Evolutionary conservation across 352 stramenopile species (phyloP).

Genomic region (Phytophthora podocarpi): DNA sequence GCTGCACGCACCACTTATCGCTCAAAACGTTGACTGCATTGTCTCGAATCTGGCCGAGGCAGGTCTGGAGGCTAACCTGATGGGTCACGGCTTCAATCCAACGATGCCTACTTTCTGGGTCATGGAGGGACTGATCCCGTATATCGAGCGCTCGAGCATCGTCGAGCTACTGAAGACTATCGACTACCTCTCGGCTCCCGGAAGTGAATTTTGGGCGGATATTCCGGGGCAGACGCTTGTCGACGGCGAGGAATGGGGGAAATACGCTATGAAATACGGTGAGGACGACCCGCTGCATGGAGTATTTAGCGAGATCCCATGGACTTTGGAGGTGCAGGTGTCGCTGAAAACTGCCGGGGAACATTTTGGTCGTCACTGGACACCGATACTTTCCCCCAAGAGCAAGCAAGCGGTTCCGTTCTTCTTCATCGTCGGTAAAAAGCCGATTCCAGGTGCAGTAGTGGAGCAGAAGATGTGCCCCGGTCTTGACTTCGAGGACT

Average conservation of each 20-base stretch:
- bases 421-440: slow-evolving; percentile 38
- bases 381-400: slow-evolving; percentile 25
- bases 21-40: slow-evolving; percentile 49
- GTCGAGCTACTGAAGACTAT: slow-evolving; percentile 52
- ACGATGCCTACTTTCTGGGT: slow-evolving; percentile 61
- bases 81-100: slow-evolving; percentile 50
- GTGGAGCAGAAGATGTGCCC: slow-evolving; percentile 32
- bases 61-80: slow-evolving; percentile 37
- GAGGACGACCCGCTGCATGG: slow-evolving; percentile 58
- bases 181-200: slow-evolving; percentile 48
- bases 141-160: slow-evolving; percentile 41
- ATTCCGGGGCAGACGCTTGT: slow-evolving; percentile 38
- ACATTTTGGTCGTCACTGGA: slow-evolving; percentile 53
- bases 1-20: slow-evolving; percentile 41
- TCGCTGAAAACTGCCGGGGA: slow-evolving; percentile 30
- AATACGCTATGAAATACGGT: slow-evolving; percentile 45
- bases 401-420: slow-evolving; percentile 21
- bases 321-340: slow-evolving; percentile 44
- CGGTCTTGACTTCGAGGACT: slow-evolving; percentile 27
- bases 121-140: slow-evolving; percentile 60
- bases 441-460: slow-evolving; percentile 29
- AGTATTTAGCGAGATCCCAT: slow-evolving; percentile 46
- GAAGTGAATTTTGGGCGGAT: slow-evolving; percentile 62
- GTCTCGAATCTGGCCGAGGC: slow-evolving; percentile 52
- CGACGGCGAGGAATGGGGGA: slow-evolving; percentile 27